Evolutionary conservation across 345 rosid species (phyloP), one percentile per base, ranked within the genome.

Genomic region (Erysimum cheiranthoides): DNA sequence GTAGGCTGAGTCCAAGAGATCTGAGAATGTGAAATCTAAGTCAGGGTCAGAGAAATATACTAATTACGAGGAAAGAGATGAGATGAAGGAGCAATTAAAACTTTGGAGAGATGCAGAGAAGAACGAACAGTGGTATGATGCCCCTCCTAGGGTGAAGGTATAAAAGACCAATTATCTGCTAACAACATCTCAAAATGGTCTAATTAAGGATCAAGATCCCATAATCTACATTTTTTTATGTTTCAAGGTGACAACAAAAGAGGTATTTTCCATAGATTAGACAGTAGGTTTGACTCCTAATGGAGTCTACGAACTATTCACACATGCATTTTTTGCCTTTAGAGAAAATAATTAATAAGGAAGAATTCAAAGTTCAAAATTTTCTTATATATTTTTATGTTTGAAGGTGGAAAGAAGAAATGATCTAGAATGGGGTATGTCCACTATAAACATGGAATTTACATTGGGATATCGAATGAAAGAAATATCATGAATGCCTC

Each of bases 111-210:
- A 78, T 69, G 3, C 25, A 10, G 64, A 69, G 32, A 69, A 62
- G 40, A 85, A 86, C 66, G 81, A 86, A 6, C 73, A 76, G 16
- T 92, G 96, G 93, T 17, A 30, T 21, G 89, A 85, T 79, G 74
- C 67, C 49, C 73, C 82, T 82, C 82, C 93, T n/a, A 64, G 73
- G 73, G 73, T 86, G 75, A 81, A 86, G 86, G 96, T 88, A 65
- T 21, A 21, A 21, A 21, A 21, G 25, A 21, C n/a, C 40, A 68
- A 14, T 21, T 21, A 38, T 30, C 64, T 28, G 35, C 31, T 5
- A 62, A 43, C 13, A 58, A 57, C 58, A 10, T 17, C 39, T 10
- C 63, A 32, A 32, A 34, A 34, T 34, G 36, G 36, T 32, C 5
- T 32, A 32, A 32, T 32, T 32, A 32, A 32, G 36, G 7, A 39